Evolutionary conservation across 208 protist species (phyloP).

Genomic region (Trypanosoma cruzi): DNA sequence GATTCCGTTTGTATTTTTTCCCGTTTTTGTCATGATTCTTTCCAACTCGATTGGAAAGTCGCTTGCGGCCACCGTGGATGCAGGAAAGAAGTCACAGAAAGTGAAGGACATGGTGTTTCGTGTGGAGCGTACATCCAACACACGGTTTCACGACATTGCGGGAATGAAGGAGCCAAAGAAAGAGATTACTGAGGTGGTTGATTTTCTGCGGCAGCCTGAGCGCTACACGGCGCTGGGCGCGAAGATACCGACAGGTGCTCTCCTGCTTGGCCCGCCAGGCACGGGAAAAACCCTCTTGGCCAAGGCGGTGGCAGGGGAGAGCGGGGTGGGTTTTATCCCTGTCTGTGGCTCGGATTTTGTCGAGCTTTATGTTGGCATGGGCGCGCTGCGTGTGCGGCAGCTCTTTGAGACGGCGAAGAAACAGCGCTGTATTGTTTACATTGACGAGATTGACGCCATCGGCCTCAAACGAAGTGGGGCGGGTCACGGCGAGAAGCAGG

Average conservation of each 20-base stretch:
- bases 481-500: conserved; percentile 86
- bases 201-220: conserved; percentile 93
- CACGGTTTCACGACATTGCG: conserved; percentile 81
- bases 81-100: conserved; percentile 50
- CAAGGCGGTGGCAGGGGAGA: conserved; percentile 93
- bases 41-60: conserved; percentile 70
- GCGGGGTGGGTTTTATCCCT: conserved; percentile 91
- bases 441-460: conserved; percentile 99
- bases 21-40: conserved; percentile 77
- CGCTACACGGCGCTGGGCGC: conserved; percentile 78
- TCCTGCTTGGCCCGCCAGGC: conserved; percentile 93
- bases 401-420: conserved; percentile 94
- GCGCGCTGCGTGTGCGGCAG: conserved; percentile 93
- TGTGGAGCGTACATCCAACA: conserved; percentile 51
- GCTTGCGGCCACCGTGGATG: conserved; percentile 46
- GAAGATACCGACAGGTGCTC: conserved; percentile 82
- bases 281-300: conserved; percentile 96
- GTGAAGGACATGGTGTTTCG: conserved; percentile 73
- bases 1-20: conserved; percentile 83
- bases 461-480: conserved; percentile 78
- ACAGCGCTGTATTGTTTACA: conserved; percentile 97
- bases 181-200: conserved; percentile 97
- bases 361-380: conserved; percentile 97
- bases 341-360: conserved; percentile 96
- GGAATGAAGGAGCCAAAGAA: conserved; percentile 96